phyloP scores from a whole-genome alignment of 495 filamentous ascomycete genomes.

The Neurospora sp. region DNA sequence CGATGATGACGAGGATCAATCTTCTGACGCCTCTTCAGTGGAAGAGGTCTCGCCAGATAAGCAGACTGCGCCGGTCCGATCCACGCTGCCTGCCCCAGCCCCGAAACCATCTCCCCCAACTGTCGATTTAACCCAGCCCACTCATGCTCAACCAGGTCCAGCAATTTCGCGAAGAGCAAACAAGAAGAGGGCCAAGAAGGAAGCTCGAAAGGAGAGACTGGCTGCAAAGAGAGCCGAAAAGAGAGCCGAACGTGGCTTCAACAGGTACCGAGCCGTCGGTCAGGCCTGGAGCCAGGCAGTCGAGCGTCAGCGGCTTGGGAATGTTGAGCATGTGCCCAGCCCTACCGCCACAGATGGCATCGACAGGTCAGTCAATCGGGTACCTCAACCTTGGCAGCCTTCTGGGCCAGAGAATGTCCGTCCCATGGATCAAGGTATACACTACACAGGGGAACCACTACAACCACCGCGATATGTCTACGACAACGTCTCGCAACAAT shows the following conservation, averaged over 20 bases:
- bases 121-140: background rate
- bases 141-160: background rate
- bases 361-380: slow-evolving; percentile 3
- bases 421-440: background rate
- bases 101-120: background rate
- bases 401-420: background rate
- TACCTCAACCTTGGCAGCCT: slow-evolving; percentile 1
- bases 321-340: background rate
- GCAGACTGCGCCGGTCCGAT: background rate
- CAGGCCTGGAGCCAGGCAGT: slow-evolving; percentile 24
- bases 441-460: background rate
- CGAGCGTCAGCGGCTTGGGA: slow-evolving; percentile 15
- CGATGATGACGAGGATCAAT: slow-evolving; percentile 10
- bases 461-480: background rate
- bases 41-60: slow-evolving; percentile 1
- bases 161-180: background rate
- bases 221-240: slow-evolving; percentile 8
- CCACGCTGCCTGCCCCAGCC: background rate
- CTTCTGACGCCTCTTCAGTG: slow-evolving; percentile 10
- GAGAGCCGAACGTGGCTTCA: slow-evolving; percentile 26
- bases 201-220: slow-evolving; percentile 9
- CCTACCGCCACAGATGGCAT: background rate
- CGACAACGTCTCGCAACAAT: background rate
- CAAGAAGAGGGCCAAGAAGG: slow-evolving; percentile 14
- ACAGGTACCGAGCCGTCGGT: slow-evolving; percentile 28